Base-by-base conservation (phyloP, 1,284 basidiomycete species). In the Ganoderma sp. region DNA sequence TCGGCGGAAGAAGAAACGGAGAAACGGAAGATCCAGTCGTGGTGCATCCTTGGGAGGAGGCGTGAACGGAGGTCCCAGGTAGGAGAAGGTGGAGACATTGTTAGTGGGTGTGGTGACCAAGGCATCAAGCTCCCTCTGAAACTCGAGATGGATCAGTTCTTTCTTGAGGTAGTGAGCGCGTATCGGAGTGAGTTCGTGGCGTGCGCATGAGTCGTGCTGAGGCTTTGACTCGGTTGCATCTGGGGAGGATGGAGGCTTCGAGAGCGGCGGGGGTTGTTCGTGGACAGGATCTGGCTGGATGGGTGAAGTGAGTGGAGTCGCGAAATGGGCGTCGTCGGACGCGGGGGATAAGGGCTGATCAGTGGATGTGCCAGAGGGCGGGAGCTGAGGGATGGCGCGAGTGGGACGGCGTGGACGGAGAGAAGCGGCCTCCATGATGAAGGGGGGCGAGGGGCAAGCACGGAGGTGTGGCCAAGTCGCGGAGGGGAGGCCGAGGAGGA, bases 1-100 rank as follows among this genome's bases (percentile, higher is more conserved):
- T 77, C 96, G 93, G 67, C 92, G 89, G 78, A 98, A 96, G 75
- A 96, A 87, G 82, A 92, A 97, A 41, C 90, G 87, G 70, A 98
- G 82, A 77, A 98, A 92, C 3, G 96, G 96, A 19, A 98, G 85
- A 79, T 97, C 94, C 62, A 90, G 79, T 8, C 73, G 76, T 8
- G 85, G 84, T 0, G 88, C 84, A 75, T 87, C 84, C 71, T 87
- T 84, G 41, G 90, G 89, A 57, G 91, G 87, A 0, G 93, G 87
- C 7, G 87, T 83, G 79, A 98, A 98, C 0, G 96, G 96, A 42
- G 88, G 86, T 0, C 96, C 96, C 14, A 98, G 88, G 76, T 94
- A 88, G 17, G 95, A 94, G 69, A 98, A 86, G 0, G 94, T 88
- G 59, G 92, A 93, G 22, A 90, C 81, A 68, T 88, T 88, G 63